Evolutionary conservation across 2,329 filamentous ascomycete species (phyloP).

Genomic region (Coniella lustricola): DNA sequence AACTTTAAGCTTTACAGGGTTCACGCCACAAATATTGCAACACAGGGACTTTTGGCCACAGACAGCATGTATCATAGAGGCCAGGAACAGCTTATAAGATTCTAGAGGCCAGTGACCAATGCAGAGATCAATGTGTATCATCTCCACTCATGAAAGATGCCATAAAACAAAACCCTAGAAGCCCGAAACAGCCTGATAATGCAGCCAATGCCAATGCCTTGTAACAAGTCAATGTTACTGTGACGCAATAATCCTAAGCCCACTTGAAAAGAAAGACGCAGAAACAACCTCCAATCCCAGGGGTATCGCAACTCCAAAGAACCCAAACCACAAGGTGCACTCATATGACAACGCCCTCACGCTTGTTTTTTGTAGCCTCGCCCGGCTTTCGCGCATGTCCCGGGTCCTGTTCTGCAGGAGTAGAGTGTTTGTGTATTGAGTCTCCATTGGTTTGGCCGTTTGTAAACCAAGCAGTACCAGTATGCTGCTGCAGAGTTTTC

Average conservation of each 20-base stretch:
- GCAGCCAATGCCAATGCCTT: too few species aligned
- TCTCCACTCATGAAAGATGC: too few species aligned
- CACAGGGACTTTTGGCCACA: too few species aligned
- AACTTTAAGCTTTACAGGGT: too few species aligned
- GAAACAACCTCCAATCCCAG: slow-evolving; percentile 5
- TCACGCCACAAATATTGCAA: too few species aligned
- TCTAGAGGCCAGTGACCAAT: too few species aligned
- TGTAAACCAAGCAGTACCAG: slow-evolving; percentile 8
- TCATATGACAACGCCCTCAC: slow-evolving; percentile 6
- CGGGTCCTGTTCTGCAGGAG: slow-evolving; percentile 3
- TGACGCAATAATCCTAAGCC: neutral
- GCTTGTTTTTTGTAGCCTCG: slow-evolving; percentile 8
- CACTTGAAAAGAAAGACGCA: neutral
- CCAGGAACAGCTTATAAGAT: too few species aligned
- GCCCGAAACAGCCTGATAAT: too few species aligned
- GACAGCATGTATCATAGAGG: too few species aligned
- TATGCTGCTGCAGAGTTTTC: slow-evolving; percentile 10
- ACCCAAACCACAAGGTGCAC: slow-evolving; percentile 4
- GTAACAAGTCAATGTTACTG: too few species aligned
- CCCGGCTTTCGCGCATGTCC: slow-evolving; percentile 6
- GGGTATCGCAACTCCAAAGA: slow-evolving; percentile 15
- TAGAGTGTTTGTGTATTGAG: slow-evolving; percentile 7
- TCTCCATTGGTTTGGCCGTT: slow-evolving; percentile 15
- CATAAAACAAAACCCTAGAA: too few species aligned
- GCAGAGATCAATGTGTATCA: too few species aligned